phyloP scores from a whole-genome alignment of 805 yeast genomes.

The Ogataea salicorniae region DNA sequence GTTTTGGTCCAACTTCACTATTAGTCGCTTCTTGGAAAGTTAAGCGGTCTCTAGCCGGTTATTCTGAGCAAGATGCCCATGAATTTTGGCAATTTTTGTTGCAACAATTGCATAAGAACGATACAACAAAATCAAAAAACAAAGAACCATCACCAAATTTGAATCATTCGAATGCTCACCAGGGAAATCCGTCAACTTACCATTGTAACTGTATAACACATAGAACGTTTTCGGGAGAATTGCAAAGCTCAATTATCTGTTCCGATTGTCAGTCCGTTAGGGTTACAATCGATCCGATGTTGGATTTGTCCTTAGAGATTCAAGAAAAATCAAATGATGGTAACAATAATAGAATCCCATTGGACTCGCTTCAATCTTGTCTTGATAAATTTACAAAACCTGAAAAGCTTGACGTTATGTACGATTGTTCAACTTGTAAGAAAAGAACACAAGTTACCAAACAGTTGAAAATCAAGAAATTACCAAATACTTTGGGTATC shows the following conservation, averaged over 20 bases:
- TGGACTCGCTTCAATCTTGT: slow-evolving; percentile 51
- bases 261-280: slow-evolving; percentile 58
- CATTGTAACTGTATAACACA: slow-evolving; percentile 78
- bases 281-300: slow-evolving; percentile 78
- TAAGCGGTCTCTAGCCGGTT: slow-evolving; percentile 84
- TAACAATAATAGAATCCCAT: slow-evolving; percentile 14
- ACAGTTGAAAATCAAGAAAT: slow-evolving; percentile 57
- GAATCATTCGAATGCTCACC: neutral
- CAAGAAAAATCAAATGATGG: slow-evolving; percentile 28
- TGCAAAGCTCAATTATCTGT: slow-evolving; percentile 78
- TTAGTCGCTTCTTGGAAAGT: slow-evolving; percentile 85
- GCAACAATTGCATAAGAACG: slow-evolving; percentile 69
- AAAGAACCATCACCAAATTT: slow-evolving; percentile 19
- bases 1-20: slow-evolving; percentile 77
- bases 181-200: neutral
- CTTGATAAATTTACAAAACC: slow-evolving; percentile 69
- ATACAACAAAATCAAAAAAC: slow-evolving; percentile 25
- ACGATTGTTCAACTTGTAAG: slow-evolving; percentile 65
- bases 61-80: slow-evolving; percentile 97
- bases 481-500: slow-evolving; percentile 76
- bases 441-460: slow-evolving; percentile 63
- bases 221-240: slow-evolving; percentile 73
- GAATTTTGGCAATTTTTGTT: slow-evolving; percentile 92
- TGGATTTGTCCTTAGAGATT: slow-evolving; percentile 83
- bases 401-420: slow-evolving; percentile 71